Evolutionary conservation across 179 eudicot species (phyloP), one percentile per base, ranked within the genome.

Genomic region (Drosera spatulata): DNA sequence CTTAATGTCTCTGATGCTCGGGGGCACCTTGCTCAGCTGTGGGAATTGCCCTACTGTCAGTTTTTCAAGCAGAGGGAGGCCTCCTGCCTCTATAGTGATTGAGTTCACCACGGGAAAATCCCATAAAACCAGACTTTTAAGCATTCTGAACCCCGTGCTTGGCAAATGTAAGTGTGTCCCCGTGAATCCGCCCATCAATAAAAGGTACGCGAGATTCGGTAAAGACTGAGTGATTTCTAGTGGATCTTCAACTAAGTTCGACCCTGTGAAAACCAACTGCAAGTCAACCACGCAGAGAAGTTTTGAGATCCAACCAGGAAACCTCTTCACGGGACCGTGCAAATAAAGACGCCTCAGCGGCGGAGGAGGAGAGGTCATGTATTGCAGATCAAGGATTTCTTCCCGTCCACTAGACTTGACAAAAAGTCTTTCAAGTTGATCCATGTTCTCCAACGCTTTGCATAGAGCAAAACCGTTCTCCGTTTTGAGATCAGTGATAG

Each of bases 71-170:
- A 62, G 15, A 37, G 50, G 50, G 57, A 62, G 53, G 10, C 49
- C 58, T 13, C 66, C 66, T 62, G 41, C 58, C 66, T 62, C 42
- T 15, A 62, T 62, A 15, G 22, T 13, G 10, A 62, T 3, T 10
- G 58, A 41, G 41, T 52, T 11, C 66, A 62, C 42, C 13, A 33
- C 22, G 15, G 3, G 41, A 14, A 41, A 13, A 12, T 2, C 2
- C 6, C 2, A 2, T 6, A 58, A 37, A n/a, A 3, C 2, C 7
- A 58, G 49, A 6, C 2, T 2, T 41, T 58, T 58, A n/a, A 58
- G 49, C 43, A 40, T 58, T 9, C 14, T 7, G 43, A 58, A 58
- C 48, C 61, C 48, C 14, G 46, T 5, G n/a, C 4, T 22, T 48
- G 41, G 9, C 12, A 58, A 58, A 13, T n/a, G 43, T 22, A 58